These are phyloP conservation scores for Talaromyces sp. DNA, from an alignment of 2,329 filamentous ascomycete species.

Conservation along the genomic window DNA sequence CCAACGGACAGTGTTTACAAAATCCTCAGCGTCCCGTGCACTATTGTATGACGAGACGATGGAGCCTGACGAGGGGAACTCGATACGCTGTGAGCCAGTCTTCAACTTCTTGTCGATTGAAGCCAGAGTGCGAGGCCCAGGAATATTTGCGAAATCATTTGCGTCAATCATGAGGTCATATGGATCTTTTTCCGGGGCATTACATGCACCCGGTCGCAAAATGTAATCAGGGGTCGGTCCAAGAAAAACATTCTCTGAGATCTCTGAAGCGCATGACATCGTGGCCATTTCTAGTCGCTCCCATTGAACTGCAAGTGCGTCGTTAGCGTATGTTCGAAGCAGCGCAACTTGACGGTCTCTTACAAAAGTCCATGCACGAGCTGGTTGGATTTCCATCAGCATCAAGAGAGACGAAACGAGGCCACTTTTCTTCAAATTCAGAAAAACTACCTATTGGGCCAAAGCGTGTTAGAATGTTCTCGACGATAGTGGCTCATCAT, in stretches of 20 bases:
- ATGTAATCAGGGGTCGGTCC: constrained; percentile 79
- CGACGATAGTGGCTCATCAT: neutral
- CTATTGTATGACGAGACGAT: constrained; percentile 84
- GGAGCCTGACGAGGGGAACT: constrained; percentile 94
- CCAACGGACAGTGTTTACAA: constrained; percentile 87
- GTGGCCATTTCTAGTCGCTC: constrained; percentile 89
- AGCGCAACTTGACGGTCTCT: constrained; percentile 27
- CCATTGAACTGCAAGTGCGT: constrained; percentile 61
- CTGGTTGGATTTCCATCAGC: constrained; percentile 72
- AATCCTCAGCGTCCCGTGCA: constrained; percentile 77
- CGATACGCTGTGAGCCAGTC: constrained; percentile 60
- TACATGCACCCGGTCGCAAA: constrained; percentile 44
- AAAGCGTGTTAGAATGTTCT: constrained; percentile 37
- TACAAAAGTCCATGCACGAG: constrained; percentile 80
- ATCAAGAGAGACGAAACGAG: constrained; percentile 74
- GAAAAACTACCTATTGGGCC: constrained; percentile 60
- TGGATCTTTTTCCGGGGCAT: constrained; percentile 53
- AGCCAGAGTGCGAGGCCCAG: constrained; percentile 67
- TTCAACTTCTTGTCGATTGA: constrained; percentile 62
- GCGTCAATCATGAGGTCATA: constrained; percentile 89
- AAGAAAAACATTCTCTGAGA: constrained; percentile 85
- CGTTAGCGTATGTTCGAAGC: constrained; percentile 5
- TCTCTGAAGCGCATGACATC: constrained; percentile 89
- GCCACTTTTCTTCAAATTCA: constrained; percentile 70
- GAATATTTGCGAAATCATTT: constrained; percentile 78